Evolutionary conservation across 495 filamentous ascomycete genomes (phyloP).

Genomic region (Aspergillus coremiiformis): DNA sequence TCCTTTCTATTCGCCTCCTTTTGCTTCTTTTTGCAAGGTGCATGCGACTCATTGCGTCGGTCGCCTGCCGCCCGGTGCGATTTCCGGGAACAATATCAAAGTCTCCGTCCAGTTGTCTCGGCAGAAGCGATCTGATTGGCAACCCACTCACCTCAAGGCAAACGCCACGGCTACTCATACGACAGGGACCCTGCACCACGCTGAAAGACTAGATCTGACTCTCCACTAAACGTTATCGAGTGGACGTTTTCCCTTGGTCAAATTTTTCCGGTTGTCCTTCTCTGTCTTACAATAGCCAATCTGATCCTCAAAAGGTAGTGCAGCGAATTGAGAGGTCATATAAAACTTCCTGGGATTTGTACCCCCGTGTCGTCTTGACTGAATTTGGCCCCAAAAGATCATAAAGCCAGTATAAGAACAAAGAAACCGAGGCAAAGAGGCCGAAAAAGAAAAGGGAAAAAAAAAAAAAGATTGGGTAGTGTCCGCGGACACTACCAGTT

Average conservation of each 20-base stretch:
- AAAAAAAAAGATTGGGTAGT: neutral
- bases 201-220: conserved; percentile 14
- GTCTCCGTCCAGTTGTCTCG: neutral
- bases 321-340: neutral
- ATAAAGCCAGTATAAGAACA: conserved; percentile 5
- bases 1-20: conserved; percentile 5
- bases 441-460: neutral
- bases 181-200: conserved; percentile 25
- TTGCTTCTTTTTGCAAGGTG: neutral
- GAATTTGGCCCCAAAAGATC: conserved; percentile 11
- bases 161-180: conserved; percentile 26
- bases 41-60: neutral
- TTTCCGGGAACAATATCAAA: neutral
- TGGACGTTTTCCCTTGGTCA: neutral
- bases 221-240: conserved; percentile 19
- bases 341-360: neutral
- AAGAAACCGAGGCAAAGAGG: conserved; percentile 1
- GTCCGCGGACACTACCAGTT: neutral
- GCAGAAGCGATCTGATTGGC: conserved; percentile 12
- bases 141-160: conserved; percentile 14
- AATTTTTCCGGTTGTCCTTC: conserved; percentile 2
- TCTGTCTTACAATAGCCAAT: conserved; percentile 4
- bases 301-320: neutral
- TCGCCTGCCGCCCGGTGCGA: neutral
- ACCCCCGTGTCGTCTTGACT: neutral